A percentile compares a stretch with the other conserved stretches of the same genome.
Conservation (phyloP, 1,139 yeast species). For the Wickerhamomyces sp. region DNA sequence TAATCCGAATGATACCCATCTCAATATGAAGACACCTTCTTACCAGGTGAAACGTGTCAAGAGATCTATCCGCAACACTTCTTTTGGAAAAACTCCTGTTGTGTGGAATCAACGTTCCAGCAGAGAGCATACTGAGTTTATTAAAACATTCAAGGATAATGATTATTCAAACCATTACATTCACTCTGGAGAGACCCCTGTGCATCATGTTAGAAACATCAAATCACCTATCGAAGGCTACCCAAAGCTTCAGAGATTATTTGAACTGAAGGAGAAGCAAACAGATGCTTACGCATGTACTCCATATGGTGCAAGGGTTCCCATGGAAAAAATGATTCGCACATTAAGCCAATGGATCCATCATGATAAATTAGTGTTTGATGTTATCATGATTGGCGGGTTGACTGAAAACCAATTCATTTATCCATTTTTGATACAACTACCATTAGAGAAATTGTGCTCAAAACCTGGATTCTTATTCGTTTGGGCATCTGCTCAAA, state of each 20-base stretch:
- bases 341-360: constrained; percentile 59
- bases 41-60: not conserved
- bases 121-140: not conserved
- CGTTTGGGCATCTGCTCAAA: constrained; percentile 79
- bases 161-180: constrained; percentile 72
- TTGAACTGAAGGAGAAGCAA: constrained; percentile 54
- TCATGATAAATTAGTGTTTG: constrained; percentile 58
- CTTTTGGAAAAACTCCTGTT: not conserved
- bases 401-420: constrained; percentile 67
- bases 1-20: not conserved
- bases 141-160: constrained; percentile 30
- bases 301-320: constrained; percentile 63
- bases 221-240: constrained; percentile 72
- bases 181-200: constrained; percentile 59
- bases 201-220: constrained; percentile 59
- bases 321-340: constrained; percentile 48
- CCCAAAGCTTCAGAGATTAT: constrained; percentile 70
- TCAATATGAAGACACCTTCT: not conserved
- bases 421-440: constrained; percentile 50
- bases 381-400: constrained; percentile 90
- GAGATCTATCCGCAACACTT: not conserved
- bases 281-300: constrained; percentile 46
- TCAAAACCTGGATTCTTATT: constrained; percentile 83
- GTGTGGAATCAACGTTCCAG: not conserved
- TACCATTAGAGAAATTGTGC: constrained; percentile 71